Evolutionary conservation across 2,329 filamentous ascomycete species (phyloP).

Genomic region (Xylaria polymorpha): DNA sequence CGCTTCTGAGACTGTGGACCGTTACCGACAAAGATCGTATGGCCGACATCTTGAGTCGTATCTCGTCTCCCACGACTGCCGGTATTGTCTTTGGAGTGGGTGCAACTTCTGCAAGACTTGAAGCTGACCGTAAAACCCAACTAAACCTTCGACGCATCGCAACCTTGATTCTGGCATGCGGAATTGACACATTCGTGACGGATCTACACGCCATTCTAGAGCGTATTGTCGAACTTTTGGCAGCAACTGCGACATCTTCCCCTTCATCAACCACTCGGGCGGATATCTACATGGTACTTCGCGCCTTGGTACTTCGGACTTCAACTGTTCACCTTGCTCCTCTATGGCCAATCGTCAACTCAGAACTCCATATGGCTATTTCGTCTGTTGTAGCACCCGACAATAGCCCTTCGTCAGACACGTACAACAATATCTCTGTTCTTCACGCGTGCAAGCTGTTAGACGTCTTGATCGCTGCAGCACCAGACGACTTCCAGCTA

Average conservation of each 20-base stretch:
- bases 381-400: slow-evolving; percentile 77
- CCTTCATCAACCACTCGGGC: slow-evolving; percentile 90
- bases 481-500: slow-evolving; percentile 97
- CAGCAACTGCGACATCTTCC: slow-evolving; percentile 86
- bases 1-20: slow-evolving; percentile 84
- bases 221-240: slow-evolving; percentile 86
- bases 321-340: slow-evolving; percentile 82
- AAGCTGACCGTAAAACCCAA: slow-evolving; percentile 93
- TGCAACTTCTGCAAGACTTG: slow-evolving; percentile 90
- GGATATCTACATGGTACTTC: slow-evolving; percentile 89
- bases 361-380: slow-evolving; percentile 83
- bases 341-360: slow-evolving; percentile 90
- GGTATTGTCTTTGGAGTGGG: slow-evolving; percentile 99
- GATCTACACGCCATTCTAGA: slow-evolving; percentile 80
- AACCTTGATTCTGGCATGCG: slow-evolving; percentile 80
- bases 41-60: slow-evolving; percentile 79
- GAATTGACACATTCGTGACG: slow-evolving; percentile 81
- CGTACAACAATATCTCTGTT: slow-evolving; percentile 79
- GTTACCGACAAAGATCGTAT: slow-evolving; percentile 89
- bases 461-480: slow-evolving; percentile 85
- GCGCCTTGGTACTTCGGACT: slow-evolving; percentile 82
- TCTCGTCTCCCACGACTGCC: slow-evolving; percentile 88
- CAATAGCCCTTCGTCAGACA: slow-evolving; percentile 72
- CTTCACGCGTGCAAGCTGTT: slow-evolving; percentile 95
- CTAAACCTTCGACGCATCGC: slow-evolving; percentile 87